These are phyloP conservation scores for Fusarium sarcochroum DNA, from an alignment of 2,329 filamentous ascomycete genomes.

Conservation along the genomic window DNA sequence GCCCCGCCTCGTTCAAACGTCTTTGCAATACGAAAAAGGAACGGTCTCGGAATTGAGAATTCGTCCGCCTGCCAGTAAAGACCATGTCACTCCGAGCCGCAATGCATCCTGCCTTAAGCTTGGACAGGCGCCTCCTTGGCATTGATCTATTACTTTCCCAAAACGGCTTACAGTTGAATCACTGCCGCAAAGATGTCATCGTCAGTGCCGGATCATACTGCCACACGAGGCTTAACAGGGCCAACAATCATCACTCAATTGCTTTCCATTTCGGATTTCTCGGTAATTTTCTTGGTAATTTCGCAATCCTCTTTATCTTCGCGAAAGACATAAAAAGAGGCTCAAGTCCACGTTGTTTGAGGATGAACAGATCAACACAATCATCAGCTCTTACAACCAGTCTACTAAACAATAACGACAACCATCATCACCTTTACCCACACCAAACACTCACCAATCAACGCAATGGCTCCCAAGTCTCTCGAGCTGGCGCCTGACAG, in stretches of 20 bases:
- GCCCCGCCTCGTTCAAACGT: neutral
- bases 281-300: neutral
- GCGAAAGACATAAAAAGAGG: conserved; percentile 21
- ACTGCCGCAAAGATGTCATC: neutral
- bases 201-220: neutral
- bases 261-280: conserved; percentile 31
- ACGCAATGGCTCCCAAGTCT: conserved; percentile 45
- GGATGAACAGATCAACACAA: conserved; percentile 3
- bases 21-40: neutral
- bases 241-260: conserved; percentile 19
- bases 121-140: neutral
- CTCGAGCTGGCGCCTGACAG: conserved; percentile 30
- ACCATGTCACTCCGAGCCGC: neutral
- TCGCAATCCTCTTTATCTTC: neutral
- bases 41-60: neutral
- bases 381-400: neutral
- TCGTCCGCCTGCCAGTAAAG: too few species aligned
- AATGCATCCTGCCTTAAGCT: neutral
- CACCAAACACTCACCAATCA: neutral
- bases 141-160: conserved; percentile 4
- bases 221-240: neutral
- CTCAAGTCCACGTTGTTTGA: neutral
- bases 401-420: neutral
- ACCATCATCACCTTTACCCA: neutral
- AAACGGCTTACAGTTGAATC: conserved; percentile 1